Conservation (phyloP, 2,329 filamentous ascomycete species). For the Hymenoscyphus salicellus region DNA sequence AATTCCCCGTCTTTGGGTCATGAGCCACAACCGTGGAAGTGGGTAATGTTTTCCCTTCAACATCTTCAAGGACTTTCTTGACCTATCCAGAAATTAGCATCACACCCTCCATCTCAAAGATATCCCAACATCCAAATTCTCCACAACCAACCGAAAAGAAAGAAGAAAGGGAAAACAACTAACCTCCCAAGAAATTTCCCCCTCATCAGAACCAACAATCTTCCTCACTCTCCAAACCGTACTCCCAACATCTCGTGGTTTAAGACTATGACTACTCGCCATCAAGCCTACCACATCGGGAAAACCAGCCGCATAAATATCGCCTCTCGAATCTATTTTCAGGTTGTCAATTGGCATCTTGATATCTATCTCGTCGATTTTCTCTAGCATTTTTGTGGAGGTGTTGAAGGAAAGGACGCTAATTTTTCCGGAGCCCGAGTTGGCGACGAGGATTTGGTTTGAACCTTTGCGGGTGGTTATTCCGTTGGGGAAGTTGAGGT, state of each 20-base stretch:
- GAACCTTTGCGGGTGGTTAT: slow-evolving; percentile 23
- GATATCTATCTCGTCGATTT: slow-evolving; percentile 29
- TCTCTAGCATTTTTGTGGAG: slow-evolving; percentile 8
- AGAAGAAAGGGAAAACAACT: neutral
- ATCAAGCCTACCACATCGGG: slow-evolving; percentile 30
- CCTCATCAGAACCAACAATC: neutral
- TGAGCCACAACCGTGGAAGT: slow-evolving; percentile 27
- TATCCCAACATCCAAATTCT: too few relatives aligned
- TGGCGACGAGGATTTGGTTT: slow-evolving; percentile 33
- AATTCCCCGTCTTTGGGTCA: slow-evolving; percentile 30
- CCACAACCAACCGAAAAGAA: neutral
- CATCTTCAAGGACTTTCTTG: slow-evolving; percentile 36
- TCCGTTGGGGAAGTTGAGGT: slow-evolving; percentile 35
- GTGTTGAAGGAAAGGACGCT: slow-evolving; percentile 18
- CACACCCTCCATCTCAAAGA: neutral
- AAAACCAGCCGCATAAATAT: slow-evolving; percentile 34
- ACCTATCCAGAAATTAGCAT: slow-evolving; percentile 12
- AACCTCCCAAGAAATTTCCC: slow-evolving; percentile 16
- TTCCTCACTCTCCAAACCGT: slow-evolving; percentile 28
- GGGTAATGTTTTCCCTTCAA: slow-evolving; percentile 26
- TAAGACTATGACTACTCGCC: slow-evolving; percentile 22
- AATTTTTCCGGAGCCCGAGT: slow-evolving; percentile 31
- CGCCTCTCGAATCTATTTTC: slow-evolving; percentile 33
- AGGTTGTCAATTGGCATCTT: slow-evolving; percentile 37
- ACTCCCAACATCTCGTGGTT: slow-evolving; percentile 14